Evolutionary conservation across 2,329 filamentous ascomycete genomes (phyloP), one percentile per base, ranked within the genome.

Genomic region (Ophioceras dolichostomum): DNA sequence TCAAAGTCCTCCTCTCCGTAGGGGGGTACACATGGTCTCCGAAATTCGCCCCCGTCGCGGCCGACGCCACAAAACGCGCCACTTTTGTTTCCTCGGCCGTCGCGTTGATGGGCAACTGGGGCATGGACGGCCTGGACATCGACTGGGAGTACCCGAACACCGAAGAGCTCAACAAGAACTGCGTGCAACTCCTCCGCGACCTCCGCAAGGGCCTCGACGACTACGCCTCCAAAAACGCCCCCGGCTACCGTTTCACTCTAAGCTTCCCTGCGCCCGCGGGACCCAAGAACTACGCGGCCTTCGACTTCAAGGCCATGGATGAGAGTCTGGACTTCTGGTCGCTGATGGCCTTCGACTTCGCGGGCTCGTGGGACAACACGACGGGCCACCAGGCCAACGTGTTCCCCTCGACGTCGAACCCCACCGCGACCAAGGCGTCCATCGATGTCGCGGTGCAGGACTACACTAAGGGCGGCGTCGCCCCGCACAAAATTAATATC

Each of bases 11-110:
- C 13, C 67, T 91, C 8, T 85, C 79, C 24, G 80, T 93, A 42
- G 85, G 85, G 28, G 85, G 85, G 14, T 89, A 79, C 76, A 82
- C 75, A 0, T 85, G 82, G 53, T 83, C 79, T 4, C 58, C 70
- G 36, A 80, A 83, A 47, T 85, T 89, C 52, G 65, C 73, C 1
- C 60, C 61, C 5, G 72, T 79, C 0, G 74, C 73, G 1, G 73
- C 72, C 17, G 79, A 77, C 0, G 64, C 68, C 1, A 60, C 64
- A 6, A 75, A 79, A 8, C 70, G 83, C 10, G 60, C 62, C 40
- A 67, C 44, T 2, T 91, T 94, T 52, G 83, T 83, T 2, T 56
- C 67, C 12, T 76, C 70, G 14, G 79, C 83, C 10, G 76, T 86
- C 4, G 62, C 69, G 39, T 56, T 91, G 32, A 65, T 91, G 26